These are phyloP conservation scores for Trametes cubensis DNA, from an alignment of 768 basidiomycete species.

Conservation along the genomic window DNA sequence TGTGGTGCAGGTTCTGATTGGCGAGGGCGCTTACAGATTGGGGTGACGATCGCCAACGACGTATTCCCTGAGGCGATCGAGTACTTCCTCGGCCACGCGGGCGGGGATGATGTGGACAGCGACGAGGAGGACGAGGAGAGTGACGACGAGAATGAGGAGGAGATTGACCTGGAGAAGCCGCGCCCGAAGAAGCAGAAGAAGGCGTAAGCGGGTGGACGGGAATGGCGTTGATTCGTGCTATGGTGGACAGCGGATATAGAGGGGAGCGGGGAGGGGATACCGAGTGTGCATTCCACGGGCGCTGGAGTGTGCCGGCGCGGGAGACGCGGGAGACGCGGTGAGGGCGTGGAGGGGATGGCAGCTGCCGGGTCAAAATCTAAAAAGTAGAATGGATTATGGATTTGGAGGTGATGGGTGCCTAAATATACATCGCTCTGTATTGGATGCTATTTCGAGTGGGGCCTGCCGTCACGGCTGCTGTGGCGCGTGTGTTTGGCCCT, in stretches of 20 bases:
- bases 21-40: conserved; percentile 53
- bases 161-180: conserved; percentile 89
- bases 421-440: conserved; percentile 14
- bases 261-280: neutral
- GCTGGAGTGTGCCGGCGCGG: conserved; percentile 3
- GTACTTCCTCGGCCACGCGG: conserved; percentile 72
- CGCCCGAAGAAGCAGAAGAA: conserved; percentile 70
- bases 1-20: conserved; percentile 15
- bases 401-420: conserved; percentile 8
- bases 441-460: conserved; percentile 24
- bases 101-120: conserved; percentile 61
- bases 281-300: conserved; percentile 8
- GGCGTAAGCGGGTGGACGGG: conserved; percentile 41
- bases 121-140: conserved; percentile 69
- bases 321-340: neutral
- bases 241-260: neutral
- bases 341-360: neutral
- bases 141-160: conserved; percentile 78
- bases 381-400: conserved; percentile 13
- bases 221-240: neutral
- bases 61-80: conserved; percentile 82
- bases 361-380: conserved; percentile 1
- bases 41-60: conserved; percentile 71
- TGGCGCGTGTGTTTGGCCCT: conserved; percentile 20
- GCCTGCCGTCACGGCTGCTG: conserved; percentile 10